These are phyloP conservation scores for Boletus pseudopeckii DNA, from an alignment of 768 basidiomycete genomes.

Conservation along the genomic window DNA sequence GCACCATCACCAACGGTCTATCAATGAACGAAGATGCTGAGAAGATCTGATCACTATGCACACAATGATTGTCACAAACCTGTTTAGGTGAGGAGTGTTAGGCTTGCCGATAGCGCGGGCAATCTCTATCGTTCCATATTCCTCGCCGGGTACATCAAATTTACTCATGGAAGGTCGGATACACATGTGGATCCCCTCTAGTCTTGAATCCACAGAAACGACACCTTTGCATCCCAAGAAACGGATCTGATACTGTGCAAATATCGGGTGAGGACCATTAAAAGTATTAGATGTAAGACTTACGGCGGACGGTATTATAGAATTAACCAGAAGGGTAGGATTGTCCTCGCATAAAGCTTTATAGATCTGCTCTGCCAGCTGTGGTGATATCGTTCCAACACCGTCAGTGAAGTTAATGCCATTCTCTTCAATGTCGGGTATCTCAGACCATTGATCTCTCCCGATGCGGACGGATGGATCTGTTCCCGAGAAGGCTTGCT, in stretches of 20 bases:
- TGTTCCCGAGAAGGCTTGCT: conserved; percentile 81
- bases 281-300: conserved; percentile 23
- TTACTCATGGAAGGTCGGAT: conserved; percentile 74
- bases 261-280: neutral
- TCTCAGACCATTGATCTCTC: conserved; percentile 57
- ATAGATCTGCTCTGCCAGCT: conserved; percentile 61
- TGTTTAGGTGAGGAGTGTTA: conserved; percentile 65
- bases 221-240: conserved; percentile 85
- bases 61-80: conserved; percentile 46
- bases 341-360: conserved; percentile 45
- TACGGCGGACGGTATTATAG: conserved; percentile 58
- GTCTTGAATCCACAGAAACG: conserved; percentile 59
- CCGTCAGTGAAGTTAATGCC: conserved; percentile 68
- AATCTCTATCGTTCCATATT: conserved; percentile 66
- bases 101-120: conserved; percentile 60
- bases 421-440: conserved; percentile 51
- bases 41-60: neutral
- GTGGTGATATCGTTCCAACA: conserved; percentile 70
- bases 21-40: neutral
- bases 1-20: conserved; percentile 72
- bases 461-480: conserved; percentile 63
- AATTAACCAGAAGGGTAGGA: conserved; percentile 30
- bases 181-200: conserved; percentile 60
- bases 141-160: conserved; percentile 51
- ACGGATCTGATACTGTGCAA: conserved; percentile 69